A percentile compares a stretch with the other conserved stretches of the same genome.
phyloP scores from a whole-genome alignment of 2,329 filamentous ascomycete species.

The Tolypocladium sp. region DNA sequence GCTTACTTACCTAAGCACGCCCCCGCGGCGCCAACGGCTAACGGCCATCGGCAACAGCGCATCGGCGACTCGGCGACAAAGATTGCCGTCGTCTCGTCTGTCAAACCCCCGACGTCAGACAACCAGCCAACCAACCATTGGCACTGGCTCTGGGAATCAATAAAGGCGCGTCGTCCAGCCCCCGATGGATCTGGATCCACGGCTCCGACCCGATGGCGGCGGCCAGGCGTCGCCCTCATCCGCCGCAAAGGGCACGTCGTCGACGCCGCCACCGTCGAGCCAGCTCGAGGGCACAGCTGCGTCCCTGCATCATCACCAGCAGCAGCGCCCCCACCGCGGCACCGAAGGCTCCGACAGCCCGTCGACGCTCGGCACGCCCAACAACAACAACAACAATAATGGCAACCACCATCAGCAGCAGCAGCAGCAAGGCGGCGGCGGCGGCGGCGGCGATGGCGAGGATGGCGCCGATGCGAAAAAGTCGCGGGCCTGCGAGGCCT shows the following conservation, averaged over 20 bases:
- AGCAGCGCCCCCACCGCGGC: background rate
- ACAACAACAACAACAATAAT: background rate
- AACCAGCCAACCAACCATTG: background rate
- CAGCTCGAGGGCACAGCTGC: background rate
- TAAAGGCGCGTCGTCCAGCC: background rate
- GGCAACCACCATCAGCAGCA: background rate
- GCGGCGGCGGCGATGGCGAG: constrained; percentile 7
- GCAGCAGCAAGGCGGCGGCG: background rate
- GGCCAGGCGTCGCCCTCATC: constrained; percentile 9
- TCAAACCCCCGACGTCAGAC: background rate
- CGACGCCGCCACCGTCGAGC: background rate
- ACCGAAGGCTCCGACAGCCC: background rate
- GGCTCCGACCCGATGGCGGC: constrained; percentile 14
- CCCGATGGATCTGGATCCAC: constrained; percentile 25
- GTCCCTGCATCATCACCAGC: background rate
- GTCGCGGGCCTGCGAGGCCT: constrained; percentile 65
- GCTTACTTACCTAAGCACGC: no score
- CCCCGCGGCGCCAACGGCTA: no score
- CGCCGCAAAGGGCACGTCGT: background rate
- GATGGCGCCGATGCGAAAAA: constrained; percentile 31
- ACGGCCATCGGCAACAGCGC: background rate
- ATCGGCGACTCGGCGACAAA: constrained; percentile 21
- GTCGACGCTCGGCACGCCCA: background rate
- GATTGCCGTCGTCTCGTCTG: constrained; percentile 13
- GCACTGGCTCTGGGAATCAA: background rate